Conservation (phyloP, 306 rosid species). For the Carpinus viminea region DNA sequence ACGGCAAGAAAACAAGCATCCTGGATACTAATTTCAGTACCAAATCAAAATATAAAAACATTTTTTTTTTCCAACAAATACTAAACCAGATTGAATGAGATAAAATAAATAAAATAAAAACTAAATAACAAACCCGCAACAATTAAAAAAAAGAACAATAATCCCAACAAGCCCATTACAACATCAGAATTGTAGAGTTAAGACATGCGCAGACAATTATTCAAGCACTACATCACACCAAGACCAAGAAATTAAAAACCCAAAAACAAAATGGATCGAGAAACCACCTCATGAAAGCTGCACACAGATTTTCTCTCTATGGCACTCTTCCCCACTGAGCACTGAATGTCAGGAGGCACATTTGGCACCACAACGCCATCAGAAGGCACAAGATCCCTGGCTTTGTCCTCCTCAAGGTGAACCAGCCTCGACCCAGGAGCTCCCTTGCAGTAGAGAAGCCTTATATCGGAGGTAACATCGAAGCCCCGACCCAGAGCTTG, state of each 20-base stretch:
- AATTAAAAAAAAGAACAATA: neutral
- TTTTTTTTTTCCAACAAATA: neutral
- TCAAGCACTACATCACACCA: neutral
- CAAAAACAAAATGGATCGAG: slow-evolving; percentile 17
- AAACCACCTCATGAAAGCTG: slow-evolving; percentile 70
- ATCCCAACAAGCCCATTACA: neutral
- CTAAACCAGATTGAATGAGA: neutral
- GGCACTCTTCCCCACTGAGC: slow-evolving; percentile 40
- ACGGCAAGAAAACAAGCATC: neutral
- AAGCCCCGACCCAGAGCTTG: slow-evolving; percentile 95
- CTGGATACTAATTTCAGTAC: neutral
- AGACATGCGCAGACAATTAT: slow-evolving; percentile 2
- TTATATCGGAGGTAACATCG: slow-evolving; percentile 92
- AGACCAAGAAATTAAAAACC: slow-evolving; percentile 4
- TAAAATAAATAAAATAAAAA: neutral
- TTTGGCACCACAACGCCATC: slow-evolving; percentile 54
- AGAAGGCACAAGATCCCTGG: slow-evolving; percentile 61
- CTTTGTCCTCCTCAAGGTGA: slow-evolving; percentile 52
- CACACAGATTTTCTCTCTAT: slow-evolving; percentile 53
- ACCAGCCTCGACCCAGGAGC: slow-evolving; percentile 87
- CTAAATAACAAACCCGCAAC: slow-evolving; percentile 1
- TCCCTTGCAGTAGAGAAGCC: slow-evolving; percentile 93
- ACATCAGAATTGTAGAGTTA: slow-evolving; percentile 6
- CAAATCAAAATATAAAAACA: neutral
- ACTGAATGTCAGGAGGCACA: slow-evolving; percentile 66